Evolutionary conservation across 2,329 filamentous ascomycete genomes (phyloP), one percentile per base, ranked within the genome.

Genomic region (Trichoderma sp.): DNA sequence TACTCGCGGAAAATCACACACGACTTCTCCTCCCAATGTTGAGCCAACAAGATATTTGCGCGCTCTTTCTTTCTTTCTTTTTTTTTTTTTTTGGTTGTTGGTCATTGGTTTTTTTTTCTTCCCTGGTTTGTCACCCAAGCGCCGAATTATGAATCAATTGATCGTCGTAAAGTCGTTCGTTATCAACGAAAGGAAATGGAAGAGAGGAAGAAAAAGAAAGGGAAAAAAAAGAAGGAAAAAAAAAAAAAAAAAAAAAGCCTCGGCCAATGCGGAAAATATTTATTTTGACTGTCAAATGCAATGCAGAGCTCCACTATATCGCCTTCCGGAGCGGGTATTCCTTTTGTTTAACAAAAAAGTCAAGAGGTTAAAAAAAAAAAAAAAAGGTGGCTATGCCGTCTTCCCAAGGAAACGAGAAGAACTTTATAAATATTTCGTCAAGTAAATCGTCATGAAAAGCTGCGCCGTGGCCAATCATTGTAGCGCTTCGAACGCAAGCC

Each of bases 311-410:
- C 54, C 56, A 50, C 32, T 59, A 67, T 60, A 22, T 67, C 56
- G 64, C 42, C 64, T 66, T 34, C 63, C 56, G 63, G 63, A 66
- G 63, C 63, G 63, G 52, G 63, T 66, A 57, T 66, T 66, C 53
- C 42, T 64, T 65, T 58, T 57, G 56, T 50, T 39, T 39, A 29
- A 64, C 17, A 64, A 42, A 54, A 54, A 39, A 45, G 42, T 27
- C 22, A 7, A 39, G 29, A 37, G 22, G 32, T 34, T 54, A 54
- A 39, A 54, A 37, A 29, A 5, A 42, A 42, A 64, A 54, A 39
- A 54, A 37, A 29, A 5, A 25, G 17, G n/a, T 34, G 35, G 59
- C 59, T 52, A 63, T 63, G 59, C 59, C 59, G 59, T 63, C 59
- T 53, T 63, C 59, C 39, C 34, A 52, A 13, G 29, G 45, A 53